Evolutionary conservation across 2,329 filamentous ascomycete species (phyloP), one percentile per base, ranked within the genome.

Genomic region (Penicillium hordei): DNA sequence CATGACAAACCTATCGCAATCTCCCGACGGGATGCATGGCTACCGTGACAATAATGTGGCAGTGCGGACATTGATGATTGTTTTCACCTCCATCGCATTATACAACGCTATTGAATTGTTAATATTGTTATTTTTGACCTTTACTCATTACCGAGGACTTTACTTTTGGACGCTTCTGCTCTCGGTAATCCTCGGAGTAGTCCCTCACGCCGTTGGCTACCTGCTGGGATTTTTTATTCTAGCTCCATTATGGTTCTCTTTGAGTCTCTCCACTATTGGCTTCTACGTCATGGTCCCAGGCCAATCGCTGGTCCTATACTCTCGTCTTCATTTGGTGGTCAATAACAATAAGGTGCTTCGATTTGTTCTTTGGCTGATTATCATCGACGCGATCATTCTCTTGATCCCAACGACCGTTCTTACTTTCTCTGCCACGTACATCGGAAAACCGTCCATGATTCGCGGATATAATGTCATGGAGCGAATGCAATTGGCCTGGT

Each of bases 221-320:
- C 65, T 78, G 12, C 61, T 80, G 29, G 70, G 72, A 21, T 70
- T 78, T n/a, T 76, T 75, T 25, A 50, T 59, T 15, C 62, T 72
- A 43, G 72, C 69, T 5, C 73, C 65, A 25, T 27, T 69, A 25
- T 77, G 75, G 68, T 52, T 74, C 19, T 67, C 68, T 4, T 68
- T 76, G 23, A 72, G 76, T 8, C 59, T 81, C 2, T 73, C 81
- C 38, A 77, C 76, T 5, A 63, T 87, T 58, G 84, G 83, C 12
- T 83, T 85, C 78, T 82, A 81, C 60, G 63, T 76, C 7, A 86
- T 87, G 82, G 81, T 87, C 1, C 84, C 84, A 3, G 84, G 84
- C 2, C 83, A 86, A 67, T 82, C 82, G 0, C 63, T 87, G n/a
- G 85, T 88, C 0, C 75, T 88, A 1, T 88, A 84, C 74, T 87